Conservation (phyloP, 805 yeast species). For the Saccharomycopsis malanga region DNA sequence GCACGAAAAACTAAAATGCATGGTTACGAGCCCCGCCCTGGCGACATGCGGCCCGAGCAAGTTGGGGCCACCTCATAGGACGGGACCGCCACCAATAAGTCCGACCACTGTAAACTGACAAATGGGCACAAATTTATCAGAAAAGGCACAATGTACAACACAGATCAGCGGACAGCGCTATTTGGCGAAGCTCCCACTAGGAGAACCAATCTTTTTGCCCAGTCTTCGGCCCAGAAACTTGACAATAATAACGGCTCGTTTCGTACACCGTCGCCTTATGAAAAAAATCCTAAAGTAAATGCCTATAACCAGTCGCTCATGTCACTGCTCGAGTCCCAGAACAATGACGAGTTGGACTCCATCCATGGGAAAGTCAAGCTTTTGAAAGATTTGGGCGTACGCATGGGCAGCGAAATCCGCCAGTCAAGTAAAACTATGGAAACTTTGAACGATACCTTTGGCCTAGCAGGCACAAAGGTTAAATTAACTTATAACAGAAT, state of each 20-base stretch:
- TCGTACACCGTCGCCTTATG: constrained; percentile 31
- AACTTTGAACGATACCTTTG: constrained; percentile 15
- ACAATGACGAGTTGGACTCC: constrained; percentile 31
- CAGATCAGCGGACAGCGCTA: constrained; percentile 11
- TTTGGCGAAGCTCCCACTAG: constrained; percentile 18
- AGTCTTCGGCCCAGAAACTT: neutral
- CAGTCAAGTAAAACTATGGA: constrained; percentile 16
- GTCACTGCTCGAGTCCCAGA: constrained; percentile 34
- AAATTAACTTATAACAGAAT: constrained; percentile 30
- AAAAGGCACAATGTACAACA: neutral
- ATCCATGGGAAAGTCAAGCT: constrained; percentile 30
- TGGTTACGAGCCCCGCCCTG: no score
- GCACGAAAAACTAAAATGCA: no score
- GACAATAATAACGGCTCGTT: constrained; percentile 1
- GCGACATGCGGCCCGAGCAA: no score
- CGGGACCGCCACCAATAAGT: no score
- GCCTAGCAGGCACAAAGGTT: constrained; percentile 25
- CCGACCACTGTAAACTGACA: no score
- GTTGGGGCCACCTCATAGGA: no score
- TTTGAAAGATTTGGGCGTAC: constrained; percentile 30
- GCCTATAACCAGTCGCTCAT: constrained; percentile 31
- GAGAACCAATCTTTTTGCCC: constrained; percentile 16
- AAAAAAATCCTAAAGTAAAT: constrained; percentile 19
- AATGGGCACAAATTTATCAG: no score
- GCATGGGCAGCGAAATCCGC: constrained; percentile 35